Evolutionary conservation across 1,139 yeast species (phyloP), one percentile per base, ranked within the genome.

Genomic region (Suhomyces yuchorum): DNA sequence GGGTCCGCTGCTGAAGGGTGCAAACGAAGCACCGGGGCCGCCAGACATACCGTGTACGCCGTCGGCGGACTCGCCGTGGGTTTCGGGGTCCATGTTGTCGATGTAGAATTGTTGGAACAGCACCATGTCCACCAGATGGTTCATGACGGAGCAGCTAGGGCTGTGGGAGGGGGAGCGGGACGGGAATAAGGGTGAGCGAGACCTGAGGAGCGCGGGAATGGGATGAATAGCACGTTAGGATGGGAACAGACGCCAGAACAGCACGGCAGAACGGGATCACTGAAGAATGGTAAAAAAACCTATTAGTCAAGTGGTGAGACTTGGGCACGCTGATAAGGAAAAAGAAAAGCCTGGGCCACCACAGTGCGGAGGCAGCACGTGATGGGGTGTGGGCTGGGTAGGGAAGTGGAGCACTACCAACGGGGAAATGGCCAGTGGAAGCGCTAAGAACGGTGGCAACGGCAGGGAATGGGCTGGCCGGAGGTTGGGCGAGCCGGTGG

Each of bases 281-380:
- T 4, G 23, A 8, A 18, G 24, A 19, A 17, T 18, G 41, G 34
- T 26, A 38, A 41, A 30, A 40, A 40, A 37, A 37, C 20, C 43
- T 23, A 40, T 40, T 40, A 36, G 41, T 22, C 40, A 39, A 40
- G 47, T 40, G 43, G 47, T 44, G 43, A 44, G 49, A 46, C 39
- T 34, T 42, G 37, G 37, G 43, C 41, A 42, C 49, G 37, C 37
- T 39, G 50, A 47, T 47, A 47, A 47, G 50, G 34, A 46, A 42
- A 42, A 42, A 46, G 39, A 41, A 34, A 42, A 46, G 41, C 43
- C 43, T 40, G 50, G 46, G 24, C 37, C 50, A 43, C 50, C 50
- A 47, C 50, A 47, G 47, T 47, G 47, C 47, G 50, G 42, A 26
- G 42, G 24, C 26, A 18, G 42, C 47, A 44, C 47, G 47, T 44